phyloP scores from a whole-genome alignment of 1,284 basidiomycete genomes.

The Sanghuangporus baumii region DNA sequence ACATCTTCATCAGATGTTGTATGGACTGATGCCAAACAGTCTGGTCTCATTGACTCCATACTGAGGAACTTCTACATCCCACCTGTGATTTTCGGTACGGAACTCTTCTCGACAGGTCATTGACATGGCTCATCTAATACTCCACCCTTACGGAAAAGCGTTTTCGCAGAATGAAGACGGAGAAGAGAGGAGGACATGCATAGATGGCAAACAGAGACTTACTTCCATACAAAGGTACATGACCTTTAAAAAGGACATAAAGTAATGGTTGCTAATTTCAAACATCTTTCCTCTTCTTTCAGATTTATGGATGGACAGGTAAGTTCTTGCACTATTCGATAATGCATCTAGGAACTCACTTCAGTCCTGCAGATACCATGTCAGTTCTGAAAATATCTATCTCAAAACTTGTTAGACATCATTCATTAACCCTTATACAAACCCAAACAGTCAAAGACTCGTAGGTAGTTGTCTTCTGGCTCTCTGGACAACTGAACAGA shows the following conservation, averaged over 20 bases:
- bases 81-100: slow-evolving; percentile 60
- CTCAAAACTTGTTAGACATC: not conserved
- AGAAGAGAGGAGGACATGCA: slow-evolving; percentile 52
- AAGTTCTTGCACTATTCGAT: slow-evolving; percentile 21
- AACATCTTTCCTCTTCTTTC: not conserved
- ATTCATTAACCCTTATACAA: slow-evolving; percentile 12
- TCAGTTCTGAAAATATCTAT: slow-evolving; percentile 27
- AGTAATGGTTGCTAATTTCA: not conserved
- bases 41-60: slow-evolving; percentile 69
- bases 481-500: not conserved
- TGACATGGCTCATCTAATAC: not conserved
- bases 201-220: slow-evolving; percentile 72
- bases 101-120: not conserved
- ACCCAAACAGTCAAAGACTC: slow-evolving; percentile 41
- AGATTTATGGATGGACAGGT: slow-evolving; percentile 64
- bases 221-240: slow-evolving; percentile 56
- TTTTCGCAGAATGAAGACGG: slow-evolving; percentile 49
- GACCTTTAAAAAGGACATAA: not conserved
- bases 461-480: slow-evolving; percentile 24
- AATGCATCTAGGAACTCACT: not conserved
- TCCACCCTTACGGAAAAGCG: slow-evolving; percentile 28
- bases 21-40: slow-evolving; percentile 65
- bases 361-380: slow-evolving; percentile 39
- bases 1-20: slow-evolving; percentile 49
- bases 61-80: slow-evolving; percentile 70